Percentiles rank a stretch among this genome's conserved stretches.
These are phyloP conservation scores for Candida pseudoviswanathii DNA, from an alignment of 1,139 yeast genomes.

Conservation along the genomic window DNA sequence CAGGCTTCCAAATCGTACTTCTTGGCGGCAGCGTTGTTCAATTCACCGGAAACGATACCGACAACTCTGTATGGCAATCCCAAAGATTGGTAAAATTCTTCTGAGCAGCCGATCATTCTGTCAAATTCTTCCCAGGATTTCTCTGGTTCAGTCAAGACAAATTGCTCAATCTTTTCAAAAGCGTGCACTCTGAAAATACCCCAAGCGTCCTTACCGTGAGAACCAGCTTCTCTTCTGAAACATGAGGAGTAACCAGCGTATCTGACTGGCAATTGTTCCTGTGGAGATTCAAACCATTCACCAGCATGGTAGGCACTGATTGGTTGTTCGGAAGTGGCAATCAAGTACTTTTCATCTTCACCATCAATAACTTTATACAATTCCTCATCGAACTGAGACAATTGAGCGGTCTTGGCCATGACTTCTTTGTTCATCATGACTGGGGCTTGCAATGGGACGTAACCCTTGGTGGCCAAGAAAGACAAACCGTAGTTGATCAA, in stretches of 20 bases:
- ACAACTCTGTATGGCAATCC: slow-evolving; percentile 96
- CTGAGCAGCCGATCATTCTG: slow-evolving; percentile 87
- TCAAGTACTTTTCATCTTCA: slow-evolving; percentile 93
- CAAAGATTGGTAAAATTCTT: slow-evolving; percentile 90
- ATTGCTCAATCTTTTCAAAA: slow-evolving; percentile 97
- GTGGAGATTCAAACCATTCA: slow-evolving; percentile 98
- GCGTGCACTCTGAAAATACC: slow-evolving; percentile 99
- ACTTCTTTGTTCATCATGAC: slow-evolving; percentile 99
- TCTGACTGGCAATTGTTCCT: slow-evolving; percentile 92
- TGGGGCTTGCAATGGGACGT: slow-evolving; percentile 95
- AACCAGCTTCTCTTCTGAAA: slow-evolving; percentile 99
- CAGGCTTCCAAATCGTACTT: slow-evolving; percentile 99
- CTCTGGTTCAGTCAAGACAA: slow-evolving; percentile 94
- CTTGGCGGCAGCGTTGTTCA: slow-evolving; percentile 98
- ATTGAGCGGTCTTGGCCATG: slow-evolving; percentile 99
- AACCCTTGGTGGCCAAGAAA: slow-evolving; percentile 78
- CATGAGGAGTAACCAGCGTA: slow-evolving; percentile 98
- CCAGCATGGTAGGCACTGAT: slow-evolving; percentile 96
- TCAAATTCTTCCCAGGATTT: slow-evolving; percentile 98
- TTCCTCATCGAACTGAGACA: slow-evolving; percentile 97
- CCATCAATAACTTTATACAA: slow-evolving; percentile 96
- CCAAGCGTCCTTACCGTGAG: slow-evolving; percentile 99
- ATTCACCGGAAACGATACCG: slow-evolving; percentile 97
- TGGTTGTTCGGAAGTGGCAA: slow-evolving; percentile 99
- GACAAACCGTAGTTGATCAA: slow-evolving; percentile 92